These are phyloP conservation scores for Hebeloma cylindrosporum DNA, from an alignment of 768 basidiomycete species.

Conservation along the genomic window DNA sequence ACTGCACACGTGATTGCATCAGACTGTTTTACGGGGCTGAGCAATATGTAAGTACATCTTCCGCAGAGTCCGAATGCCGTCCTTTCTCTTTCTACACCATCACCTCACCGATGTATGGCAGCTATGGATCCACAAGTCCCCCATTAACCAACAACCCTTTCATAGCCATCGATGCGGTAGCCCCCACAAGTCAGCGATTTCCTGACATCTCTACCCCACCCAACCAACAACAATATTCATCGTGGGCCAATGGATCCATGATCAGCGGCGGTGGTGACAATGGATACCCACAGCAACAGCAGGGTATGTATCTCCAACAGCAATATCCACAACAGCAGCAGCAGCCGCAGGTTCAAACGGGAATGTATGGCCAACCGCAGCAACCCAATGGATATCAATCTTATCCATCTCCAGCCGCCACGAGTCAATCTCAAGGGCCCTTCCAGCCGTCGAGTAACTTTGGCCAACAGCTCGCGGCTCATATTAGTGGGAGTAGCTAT, in stretches of 20 bases:
- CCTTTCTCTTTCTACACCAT: neutral
- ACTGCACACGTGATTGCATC: constrained; percentile 1
- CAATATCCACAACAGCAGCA: constrained; percentile 33
- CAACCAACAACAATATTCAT: constrained; percentile 19
- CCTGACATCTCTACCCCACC: constrained; percentile 54
- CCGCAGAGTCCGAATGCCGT: neutral
- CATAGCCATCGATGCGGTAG: constrained; percentile 44
- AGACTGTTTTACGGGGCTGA: no score
- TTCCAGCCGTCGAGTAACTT: constrained; percentile 57
- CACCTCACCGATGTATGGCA: constrained; percentile 39
- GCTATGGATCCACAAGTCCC: constrained; percentile 37
- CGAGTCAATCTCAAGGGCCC: constrained; percentile 1
- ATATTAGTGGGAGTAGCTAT: constrained; percentile 41
- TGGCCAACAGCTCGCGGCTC: constrained; percentile 51
- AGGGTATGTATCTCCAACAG: constrained; percentile 37
- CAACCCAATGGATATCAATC: constrained; percentile 18
- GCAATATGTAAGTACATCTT: neutral
- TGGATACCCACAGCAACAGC: constrained; percentile 38
- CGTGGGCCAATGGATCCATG: constrained; percentile 16
- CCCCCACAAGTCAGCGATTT: constrained; percentile 53
- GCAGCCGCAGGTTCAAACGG: constrained; percentile 12
- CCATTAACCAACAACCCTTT: constrained; percentile 70
- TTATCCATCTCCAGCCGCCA: constrained; percentile 14
- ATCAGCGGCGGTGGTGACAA: constrained; percentile 14
- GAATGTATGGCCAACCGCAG: constrained; percentile 24